Base-by-base conservation (phyloP, 108 stramenopile genomes). In the Cyclotella kingstonii region DNA sequence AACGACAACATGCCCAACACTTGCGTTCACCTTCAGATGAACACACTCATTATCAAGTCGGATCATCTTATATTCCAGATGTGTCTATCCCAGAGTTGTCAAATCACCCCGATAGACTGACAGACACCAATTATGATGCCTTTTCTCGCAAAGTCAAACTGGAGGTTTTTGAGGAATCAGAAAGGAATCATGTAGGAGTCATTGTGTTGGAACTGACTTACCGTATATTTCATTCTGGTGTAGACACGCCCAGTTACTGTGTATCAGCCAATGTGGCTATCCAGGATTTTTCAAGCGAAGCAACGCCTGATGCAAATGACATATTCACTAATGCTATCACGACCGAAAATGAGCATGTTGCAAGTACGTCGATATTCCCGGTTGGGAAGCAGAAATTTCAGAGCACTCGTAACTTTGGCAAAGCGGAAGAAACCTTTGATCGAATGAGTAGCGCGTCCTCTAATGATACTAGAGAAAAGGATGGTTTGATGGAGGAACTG, bases 401-500 rank as follows among this genome's bases (percentile, higher is more conserved):
- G n/a, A 8, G 43, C 43, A 5, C n/a, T n/a, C 4, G 23, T 14
- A 10, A 41, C 14, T 17, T 21, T 25, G 25, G 34, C 12, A 48
- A 17, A 31, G 18, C 28, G 15, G 27, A 47, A 2, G 29, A 47
- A 47, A 19, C 19, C 9, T 11, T 42, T 18, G 61, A 30, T 38
- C 47, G 53, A 6, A 19, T 17, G 26, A 54, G 42, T 42, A 41
- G 18, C 43, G n/a, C 47, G 12, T 46, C 23, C 25, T 41, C 22
- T 11, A 23, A 35, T 4, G 28, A 51, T 35, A 19, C 49, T 19
- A 36, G 46, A 27, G 59, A 60, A 4, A 25, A 53, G 29, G 51
- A 62, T 2, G 40, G 39, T 29, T 47, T 70, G 22, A 44, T 70
- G 8, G 70, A 62, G n/a, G 73, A 75, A 41, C 39, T 75, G 54